Base-by-base conservation (phyloP, 1,284 basidiomycete genomes). In the Moesziomyces sp. region DNA sequence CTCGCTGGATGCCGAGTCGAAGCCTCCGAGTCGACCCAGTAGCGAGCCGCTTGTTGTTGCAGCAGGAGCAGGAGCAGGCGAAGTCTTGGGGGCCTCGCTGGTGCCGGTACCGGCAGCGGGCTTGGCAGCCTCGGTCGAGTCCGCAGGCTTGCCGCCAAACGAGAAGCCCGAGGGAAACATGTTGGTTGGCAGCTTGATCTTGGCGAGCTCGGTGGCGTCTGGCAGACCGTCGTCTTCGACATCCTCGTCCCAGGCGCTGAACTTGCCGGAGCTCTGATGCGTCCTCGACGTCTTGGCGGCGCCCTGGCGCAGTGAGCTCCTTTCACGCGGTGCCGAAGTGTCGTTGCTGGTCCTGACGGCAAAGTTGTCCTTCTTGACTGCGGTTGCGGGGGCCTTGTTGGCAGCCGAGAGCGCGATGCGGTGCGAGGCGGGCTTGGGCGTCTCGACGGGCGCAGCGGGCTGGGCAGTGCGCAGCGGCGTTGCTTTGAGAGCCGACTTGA, bases 221-320 rank as follows among this genome's bases (percentile, higher is more conserved):
- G 77, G 78, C 35, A 74, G 46, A n/a, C 76, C 79, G 8, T 81
- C 78, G 38, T 82, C 77, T 24, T 81, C 82, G n/a, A 77, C 80
- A 18, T 79, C 77, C 28, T 80, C 79, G n/a, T 78, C 76, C 77
- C 77, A 71, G 24, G 74, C 67, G 38, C 77, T 73, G 48, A 81
- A 76, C 43, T 80, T 74, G 28, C 81, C 81, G 23, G 80, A 81
- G 30, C 76, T 77, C 26, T 72, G 76, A 49, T 83, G 80, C n/a
- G 65, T 66, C 0, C 81, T 70, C 19, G 51, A 73, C 7, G 64
- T 70, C 67, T 83, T 83, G 30, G 72, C 71, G 1, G 79, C 62
- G 5, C 78, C 75, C 42, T 82, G 79, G 21, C 82, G 76, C 35
- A 83, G 67, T 10, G 77, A 77, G n/a, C 78, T 81, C 23, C 67